These are phyloP conservation scores for Platanthera guangdongensis DNA, from an alignment of 106 monocot species.

Conservation along the genomic window DNA sequence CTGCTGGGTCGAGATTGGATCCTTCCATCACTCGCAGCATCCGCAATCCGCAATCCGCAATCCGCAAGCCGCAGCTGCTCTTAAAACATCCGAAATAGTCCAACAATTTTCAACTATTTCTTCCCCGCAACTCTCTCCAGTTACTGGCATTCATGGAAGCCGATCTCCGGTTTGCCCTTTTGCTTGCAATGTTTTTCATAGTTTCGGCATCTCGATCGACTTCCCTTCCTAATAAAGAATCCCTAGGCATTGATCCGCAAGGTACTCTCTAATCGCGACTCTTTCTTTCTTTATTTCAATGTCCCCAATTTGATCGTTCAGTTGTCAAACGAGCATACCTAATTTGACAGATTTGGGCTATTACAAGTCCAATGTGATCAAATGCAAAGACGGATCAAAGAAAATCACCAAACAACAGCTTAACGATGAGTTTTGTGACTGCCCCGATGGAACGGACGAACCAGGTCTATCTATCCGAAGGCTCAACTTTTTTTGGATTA, in stretches of 20 bases:
- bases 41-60: no score
- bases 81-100: no score
- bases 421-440: slow-evolving; percentile 97
- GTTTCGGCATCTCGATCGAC: background rate
- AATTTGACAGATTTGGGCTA: slow-evolving; percentile 19
- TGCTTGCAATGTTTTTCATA: background rate
- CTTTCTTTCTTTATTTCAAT: background rate
- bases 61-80: no score
- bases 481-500: background rate
- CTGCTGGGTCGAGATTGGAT: no score
- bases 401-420: slow-evolving; percentile 72
- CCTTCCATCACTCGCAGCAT: no score
- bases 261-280: background rate
- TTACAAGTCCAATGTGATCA: slow-evolving; percentile 65
- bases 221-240: slow-evolving; percentile 4
- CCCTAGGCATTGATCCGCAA: slow-evolving; percentile 7
- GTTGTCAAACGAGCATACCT: no score
- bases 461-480: slow-evolving; percentile 36
- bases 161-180: background rate
- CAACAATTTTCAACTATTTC: background rate
- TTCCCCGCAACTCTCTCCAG: background rate
- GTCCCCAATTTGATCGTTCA: background rate
- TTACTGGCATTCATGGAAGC: background rate
- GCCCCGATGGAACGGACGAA: slow-evolving; percentile 92
- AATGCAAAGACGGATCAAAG: slow-evolving; percentile 92